Base-by-base conservation (phyloP, 2,329 filamentous ascomycete genomes). In the Daldinia sp. region DNA sequence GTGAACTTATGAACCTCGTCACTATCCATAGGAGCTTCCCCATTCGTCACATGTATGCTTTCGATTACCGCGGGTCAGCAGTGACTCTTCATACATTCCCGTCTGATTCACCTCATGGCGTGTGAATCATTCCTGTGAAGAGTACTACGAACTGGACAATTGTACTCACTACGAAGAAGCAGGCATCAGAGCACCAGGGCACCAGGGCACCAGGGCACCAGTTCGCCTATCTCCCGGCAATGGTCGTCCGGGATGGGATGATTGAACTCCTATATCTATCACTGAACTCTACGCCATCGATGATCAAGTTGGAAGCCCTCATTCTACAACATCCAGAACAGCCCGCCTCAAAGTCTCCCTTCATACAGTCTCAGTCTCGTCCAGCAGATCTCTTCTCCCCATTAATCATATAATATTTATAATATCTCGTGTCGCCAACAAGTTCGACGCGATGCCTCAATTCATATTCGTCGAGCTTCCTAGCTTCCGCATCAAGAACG, bases 391-490 rank as follows among this genome's bases (percentile, higher is more conserved):
- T 30, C 35, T 4, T 23, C 50, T 60, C 48, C n/a, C 20, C 46
- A 23, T 48, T 53, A 39, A 48, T 26, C 23, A 59, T 53, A 54
- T 18, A 48, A 46, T 33, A 30, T 15, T 15, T 26, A 44, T 30
- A 57, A 26, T n/a, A 50, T 12, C 15, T 18, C 9, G 54, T 30
- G 39, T 26, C n/a, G 13, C 39, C 33, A 13, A 42, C 15, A 18
- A 13, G 15, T 44, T 3, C 44, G 41, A 15, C 37, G 18, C 50
- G 10, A 74, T 74, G 72, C 76, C 76, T 37, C 75, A 78, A 50
- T 78, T 78, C 68, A 68, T 78, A 58, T 77, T 74, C 63, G 65
- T 78, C 65, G 76, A 78, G 63, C 74, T 78, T 2, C 75, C 75
- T 12, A 75, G 67, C 62, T 78, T 78, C 68, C 74, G 74, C 60